A percentile compares a stretch with the other conserved stretches of the same genome.
phyloP scores from a whole-genome alignment of 2,329 filamentous ascomycete genomes.

The Sporothrix pseudoabietina region DNA sequence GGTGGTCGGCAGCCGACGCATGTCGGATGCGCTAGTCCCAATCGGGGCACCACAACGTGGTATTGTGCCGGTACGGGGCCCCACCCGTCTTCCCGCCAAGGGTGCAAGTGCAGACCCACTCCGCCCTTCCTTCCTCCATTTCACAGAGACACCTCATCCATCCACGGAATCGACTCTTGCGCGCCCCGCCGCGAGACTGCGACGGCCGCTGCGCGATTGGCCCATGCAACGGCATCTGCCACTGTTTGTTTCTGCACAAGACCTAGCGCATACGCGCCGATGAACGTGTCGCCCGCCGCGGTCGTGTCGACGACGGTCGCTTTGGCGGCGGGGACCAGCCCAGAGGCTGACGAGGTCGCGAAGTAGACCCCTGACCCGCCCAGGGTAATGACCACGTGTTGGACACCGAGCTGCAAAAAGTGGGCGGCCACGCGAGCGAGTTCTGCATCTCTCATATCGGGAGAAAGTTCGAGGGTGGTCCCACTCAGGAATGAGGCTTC shows the following conservation, averaged over 20 bases:
- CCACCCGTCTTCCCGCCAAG: neutral
- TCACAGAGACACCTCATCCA: slow-evolving; percentile 47
- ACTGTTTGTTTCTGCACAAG: slow-evolving; percentile 60
- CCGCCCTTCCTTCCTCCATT: slow-evolving; percentile 7
- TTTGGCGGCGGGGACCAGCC: slow-evolving; percentile 64
- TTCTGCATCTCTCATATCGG: slow-evolving; percentile 39
- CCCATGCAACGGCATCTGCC: slow-evolving; percentile 44
- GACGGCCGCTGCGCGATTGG: slow-evolving; percentile 63
- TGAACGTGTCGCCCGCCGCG: slow-evolving; percentile 90
- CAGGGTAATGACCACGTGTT: slow-evolving; percentile 79
- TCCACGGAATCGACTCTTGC: slow-evolving; percentile 67
- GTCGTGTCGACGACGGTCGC: slow-evolving; percentile 87
- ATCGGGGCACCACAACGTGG: neutral
- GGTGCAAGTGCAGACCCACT: slow-evolving; percentile 14
- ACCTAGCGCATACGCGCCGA: slow-evolving; percentile 79
- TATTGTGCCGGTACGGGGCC: slow-evolving; percentile 6
- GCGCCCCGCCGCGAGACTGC: slow-evolving; percentile 66
- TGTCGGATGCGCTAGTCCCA: slow-evolving; percentile 23
- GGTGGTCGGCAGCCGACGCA: slow-evolving; percentile 4
- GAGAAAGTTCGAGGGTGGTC: slow-evolving; percentile 32
- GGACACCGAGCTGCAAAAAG: slow-evolving; percentile 66
- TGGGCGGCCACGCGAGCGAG: slow-evolving; percentile 46
- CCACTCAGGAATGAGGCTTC: slow-evolving; percentile 65
- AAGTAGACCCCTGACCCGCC: slow-evolving; percentile 76
- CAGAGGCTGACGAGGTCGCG: slow-evolving; percentile 49